Evolutionary conservation across 345 rosid genomes (phyloP), one percentile per base, ranked within the genome.

Genomic region (Theobroma cacao): DNA sequence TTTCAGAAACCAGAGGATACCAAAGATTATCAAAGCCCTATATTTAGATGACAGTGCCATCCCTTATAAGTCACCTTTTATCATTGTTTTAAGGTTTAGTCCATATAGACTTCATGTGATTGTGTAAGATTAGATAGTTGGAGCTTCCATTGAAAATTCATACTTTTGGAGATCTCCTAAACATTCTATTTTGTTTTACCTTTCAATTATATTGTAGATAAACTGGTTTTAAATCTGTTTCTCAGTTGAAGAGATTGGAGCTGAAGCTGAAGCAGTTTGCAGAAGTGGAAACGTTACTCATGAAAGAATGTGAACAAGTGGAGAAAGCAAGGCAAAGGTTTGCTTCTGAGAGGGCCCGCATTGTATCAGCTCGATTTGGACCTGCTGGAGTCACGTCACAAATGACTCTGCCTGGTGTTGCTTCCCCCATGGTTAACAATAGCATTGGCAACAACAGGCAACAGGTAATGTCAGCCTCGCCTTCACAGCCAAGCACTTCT

Each of bases 261-360:
- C 91, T 96, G 74, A 96, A 96, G 86, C 86, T 94, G 88, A 96
- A 96, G 88, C 99, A 94, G 86, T 96, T 96, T 84, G 97, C 99
- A n/a, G 99, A 96, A 79, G 90, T 96, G 3, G 99, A 96, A 85
- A 89, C 97, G 75, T 72, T 92, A 80, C 85, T 96, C 76, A 92
- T 94, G 97, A 91, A 93, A 86, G 99, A 96, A 84, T 94, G 97
- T 45, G 98, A 96, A 78, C 99, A 96, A 88, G 97, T 93, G 68
- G 98, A 96, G 84, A 94, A 91, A 88, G 72, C 93, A 1, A 93
- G 99, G 80, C 99, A 91, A 86, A 89, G 95, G 82, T 86, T 87
- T 81, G 89, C 91, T 22, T 84, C 93, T 3, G 99, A 96, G 82
- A 83, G 94, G 60, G 85, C 88, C 20, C 97, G 95, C 30, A 77